phyloP scores from a whole-genome alignment of 225 moss, liverwort and hornwort species.

The Physcomitrium patens region DNA sequence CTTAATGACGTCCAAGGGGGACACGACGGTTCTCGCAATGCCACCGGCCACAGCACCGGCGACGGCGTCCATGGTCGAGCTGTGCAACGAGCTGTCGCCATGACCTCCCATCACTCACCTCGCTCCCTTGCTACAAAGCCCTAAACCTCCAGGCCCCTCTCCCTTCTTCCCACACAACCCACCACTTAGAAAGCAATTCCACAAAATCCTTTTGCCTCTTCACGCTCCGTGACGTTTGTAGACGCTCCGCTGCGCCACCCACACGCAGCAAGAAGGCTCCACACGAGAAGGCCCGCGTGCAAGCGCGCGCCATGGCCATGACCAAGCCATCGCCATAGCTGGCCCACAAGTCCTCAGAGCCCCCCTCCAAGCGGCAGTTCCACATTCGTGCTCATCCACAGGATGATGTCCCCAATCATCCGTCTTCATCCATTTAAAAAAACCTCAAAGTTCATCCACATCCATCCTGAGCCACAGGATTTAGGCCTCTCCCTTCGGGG shows the following conservation, averaged over 20 bases:
- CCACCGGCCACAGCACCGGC: constrained; percentile 87
- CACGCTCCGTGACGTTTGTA: not conserved
- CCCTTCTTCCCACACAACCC: not conserved
- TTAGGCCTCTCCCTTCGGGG: too few relatives aligned
- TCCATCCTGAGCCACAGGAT: too few relatives aligned
- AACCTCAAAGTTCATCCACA: too few relatives aligned
- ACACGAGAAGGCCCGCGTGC: not conserved
- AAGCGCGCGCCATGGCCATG: constrained; percentile 1
- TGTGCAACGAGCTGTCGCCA: constrained; percentile 31
- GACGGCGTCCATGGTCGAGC: constrained; percentile 61
- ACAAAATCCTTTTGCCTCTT: too few relatives aligned
- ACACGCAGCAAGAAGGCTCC: not conserved
- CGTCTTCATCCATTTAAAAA: too few relatives aligned
- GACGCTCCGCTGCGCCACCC: not conserved
- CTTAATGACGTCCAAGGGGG: constrained; percentile 97
- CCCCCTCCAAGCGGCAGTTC: too few relatives aligned
- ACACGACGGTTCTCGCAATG: constrained; percentile 78
- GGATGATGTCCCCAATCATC: too few relatives aligned
- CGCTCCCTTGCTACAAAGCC: constrained; percentile 13
- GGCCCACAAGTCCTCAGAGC: not conserved
- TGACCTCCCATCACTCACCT: constrained; percentile 32
- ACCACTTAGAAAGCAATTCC: too few relatives aligned
- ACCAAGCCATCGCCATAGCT: not conserved
- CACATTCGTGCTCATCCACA: too few relatives aligned
- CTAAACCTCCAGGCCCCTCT: constrained; percentile 14